Evolutionary conservation across 2,329 filamentous ascomycete species (phyloP), one percentile per base, ranked within the genome.

Genomic region (Bipolaris oryzae): DNA sequence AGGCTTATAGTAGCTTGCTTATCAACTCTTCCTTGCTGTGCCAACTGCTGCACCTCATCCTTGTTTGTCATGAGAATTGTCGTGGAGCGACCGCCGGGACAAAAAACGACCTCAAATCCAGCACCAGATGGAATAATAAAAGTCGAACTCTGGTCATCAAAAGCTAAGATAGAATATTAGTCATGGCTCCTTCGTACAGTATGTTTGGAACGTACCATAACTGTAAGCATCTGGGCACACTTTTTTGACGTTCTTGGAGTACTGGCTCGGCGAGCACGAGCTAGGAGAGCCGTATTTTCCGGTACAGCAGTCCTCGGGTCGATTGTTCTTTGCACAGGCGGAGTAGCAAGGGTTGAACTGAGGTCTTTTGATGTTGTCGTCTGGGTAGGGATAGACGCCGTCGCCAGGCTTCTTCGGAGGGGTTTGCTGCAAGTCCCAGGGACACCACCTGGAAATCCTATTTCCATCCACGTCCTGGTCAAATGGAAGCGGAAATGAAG

Each of bases 201-300:
- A 2, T 4, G 33, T 23, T 15, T 35, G 6, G 21, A 28, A 74
- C 85, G 86, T 48, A 89, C 87, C 81, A 73, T 85, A 96, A 69
- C 88, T 91, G 77, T 95, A 96, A 2, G 91, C 91, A 76, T 96
- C 91, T 0, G 91, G 91, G 71, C 91, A 96, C 11, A 94, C 83
- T 3, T 77, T 78, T 79, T 96, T 95, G 50, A 90, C 89, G 10
- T 81, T 80, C 56, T 80, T 84, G 63, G 87, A 87, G 77, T 93
- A 95, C 38, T 84, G 76, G 48, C 87, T 87, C 2, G 89, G 87
- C 57, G 81, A 79, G 78, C 91, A 95, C 46, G 81, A 80, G 21
- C 82, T 79, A 2, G 89, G 83, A 37, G 83, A 82, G 68, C 88
- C 81, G 76, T 89, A 89, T 11, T 83, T 75, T 42, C 89, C 90